These are phyloP conservation scores for Elsinoe arachidis DNA, from an alignment of 2,329 filamentous ascomycete species.

Conservation along the genomic window DNA sequence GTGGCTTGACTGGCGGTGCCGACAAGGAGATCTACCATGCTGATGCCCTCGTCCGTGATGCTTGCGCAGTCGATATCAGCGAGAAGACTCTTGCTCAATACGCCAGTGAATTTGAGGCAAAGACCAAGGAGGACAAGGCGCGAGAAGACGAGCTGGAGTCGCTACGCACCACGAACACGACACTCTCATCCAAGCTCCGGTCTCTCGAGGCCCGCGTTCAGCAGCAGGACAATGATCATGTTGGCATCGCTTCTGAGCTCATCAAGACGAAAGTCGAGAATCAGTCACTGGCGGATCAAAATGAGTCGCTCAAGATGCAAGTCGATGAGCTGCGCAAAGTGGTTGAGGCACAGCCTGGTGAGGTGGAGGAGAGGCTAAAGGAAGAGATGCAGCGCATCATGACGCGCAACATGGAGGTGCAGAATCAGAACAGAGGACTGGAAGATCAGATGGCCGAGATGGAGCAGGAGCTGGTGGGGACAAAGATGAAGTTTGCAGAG, in stretches of 20 bases:
- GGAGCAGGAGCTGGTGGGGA: slow-evolving; percentile 83
- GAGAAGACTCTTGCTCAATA: slow-evolving; percentile 75
- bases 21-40: slow-evolving; percentile 96
- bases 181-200: slow-evolving; percentile 67
- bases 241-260: slow-evolving; percentile 80
- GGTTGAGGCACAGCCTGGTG: slow-evolving; percentile 79
- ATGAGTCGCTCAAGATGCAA: slow-evolving; percentile 77
- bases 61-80: slow-evolving; percentile 77
- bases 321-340: slow-evolving; percentile 77
- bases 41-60: slow-evolving; percentile 86
- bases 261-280: slow-evolving; percentile 92
- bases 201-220: slow-evolving; percentile 81
- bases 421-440: slow-evolving; percentile 80
- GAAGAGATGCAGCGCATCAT: slow-evolving; percentile 85
- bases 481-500: slow-evolving; percentile 93
- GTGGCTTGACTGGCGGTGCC: slow-evolving; percentile 70
- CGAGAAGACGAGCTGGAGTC: slow-evolving; percentile 72
- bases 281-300: slow-evolving; percentile 77
- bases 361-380: slow-evolving; percentile 74
- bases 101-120: slow-evolving; percentile 84
- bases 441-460: slow-evolving; percentile 88
- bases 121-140: slow-evolving; percentile 70
- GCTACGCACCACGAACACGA: slow-evolving; percentile 57
- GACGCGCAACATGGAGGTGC: slow-evolving; percentile 84
- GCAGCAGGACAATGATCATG: slow-evolving; percentile 81